Base-by-base conservation (phyloP, 805 yeast species). In the Candida glaebosa region DNA sequence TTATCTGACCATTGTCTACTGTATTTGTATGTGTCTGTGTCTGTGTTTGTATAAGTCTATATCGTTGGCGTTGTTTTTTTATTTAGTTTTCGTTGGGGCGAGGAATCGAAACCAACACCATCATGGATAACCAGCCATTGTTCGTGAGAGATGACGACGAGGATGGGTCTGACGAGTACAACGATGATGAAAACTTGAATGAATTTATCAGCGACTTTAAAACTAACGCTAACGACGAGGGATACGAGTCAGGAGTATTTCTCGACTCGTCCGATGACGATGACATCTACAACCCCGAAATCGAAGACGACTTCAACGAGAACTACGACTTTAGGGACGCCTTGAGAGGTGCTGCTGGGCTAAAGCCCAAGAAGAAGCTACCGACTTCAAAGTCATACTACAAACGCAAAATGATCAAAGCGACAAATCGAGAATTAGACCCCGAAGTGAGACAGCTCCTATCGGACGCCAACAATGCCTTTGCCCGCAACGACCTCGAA, bases 391-490 rank as follows among this genome's bases (percentile, higher is more conserved):
- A 63, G 58, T 45, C 73, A 61, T 41, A 58, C 52, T 50, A 69
- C 54, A 62, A 66, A 45, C 54, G 75, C 10, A 65, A 60, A 46
- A 59, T 68, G 49, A 61, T 56, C 54, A 43, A 54, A 22, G 54
- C 53, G 18, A 43, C 75, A 18, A 57, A 67, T 30, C 61, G 71
- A 38, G 78, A 77, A 18, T 52, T 80, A 46, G 82, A 82, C 49
- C 96, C 90, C 0, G 95, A 86, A 57, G 85, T 87, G 2, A 71
- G 82, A 37, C 67, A 71, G 30, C 56, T 82, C 41, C 59, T 87
- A 17, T 81, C 91, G 7, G 71, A 73, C 49, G 96, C 95, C 1
- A 85, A 87, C 53, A 89, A 82, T 50, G 86, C 88, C 0, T 89
- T 82, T 68, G 95, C 85, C 1, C 57, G 75, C 22, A 73, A 74